Evolutionary conservation across 2,329 filamentous ascomycete genomes (phyloP).

Genomic region (Colletotrichum euphorbiae): DNA sequence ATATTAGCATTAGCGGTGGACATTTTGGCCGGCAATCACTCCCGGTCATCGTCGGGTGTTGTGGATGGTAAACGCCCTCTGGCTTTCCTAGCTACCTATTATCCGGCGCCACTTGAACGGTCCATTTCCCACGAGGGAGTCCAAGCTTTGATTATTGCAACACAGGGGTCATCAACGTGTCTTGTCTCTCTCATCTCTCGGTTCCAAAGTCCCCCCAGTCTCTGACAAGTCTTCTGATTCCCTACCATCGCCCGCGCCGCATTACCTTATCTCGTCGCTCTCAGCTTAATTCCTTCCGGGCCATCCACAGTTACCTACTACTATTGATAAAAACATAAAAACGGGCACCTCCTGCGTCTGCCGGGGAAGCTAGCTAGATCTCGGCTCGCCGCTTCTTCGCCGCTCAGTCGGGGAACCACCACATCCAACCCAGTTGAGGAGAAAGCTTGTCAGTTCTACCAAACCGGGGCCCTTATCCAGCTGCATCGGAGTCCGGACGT

Average conservation of each 20-base stretch:
- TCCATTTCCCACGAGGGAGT: slow-evolving; percentile 29
- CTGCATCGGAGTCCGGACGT: slow-evolving; percentile 38
- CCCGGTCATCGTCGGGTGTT: slow-evolving; percentile 3
- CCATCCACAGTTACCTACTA: slow-evolving; percentile 3
- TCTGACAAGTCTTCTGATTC: slow-evolving; percentile 16
- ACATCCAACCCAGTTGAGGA: neutral
- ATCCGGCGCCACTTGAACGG: slow-evolving; percentile 26
- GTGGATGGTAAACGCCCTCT: slow-evolving; percentile 23
- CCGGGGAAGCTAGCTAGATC: slow-evolving; percentile 11
- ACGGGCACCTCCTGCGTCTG: slow-evolving; percentile 1
- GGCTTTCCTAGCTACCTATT: slow-evolving; percentile 24
- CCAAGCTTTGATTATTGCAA: slow-evolving; percentile 29
- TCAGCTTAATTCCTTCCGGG: slow-evolving; percentile 16
- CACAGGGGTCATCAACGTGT: slow-evolving; percentile 7
- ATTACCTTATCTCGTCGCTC: slow-evolving; percentile 27
- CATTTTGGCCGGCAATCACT: neutral
- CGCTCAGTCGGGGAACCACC: slow-evolving; percentile 13
- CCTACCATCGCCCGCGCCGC: slow-evolving; percentile 6
- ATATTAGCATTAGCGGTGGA: slow-evolving; percentile 33
- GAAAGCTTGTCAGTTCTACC: neutral
- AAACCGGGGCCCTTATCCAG: slow-evolving; percentile 19
- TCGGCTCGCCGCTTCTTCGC: neutral
- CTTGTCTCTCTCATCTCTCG: slow-evolving; percentile 12
- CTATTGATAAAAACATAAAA: slow-evolving; percentile 29
- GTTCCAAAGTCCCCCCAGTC: neutral